Conservation (phyloP, 2,329 filamentous ascomycete genomes). For the Neonectria sp. region DNA sequence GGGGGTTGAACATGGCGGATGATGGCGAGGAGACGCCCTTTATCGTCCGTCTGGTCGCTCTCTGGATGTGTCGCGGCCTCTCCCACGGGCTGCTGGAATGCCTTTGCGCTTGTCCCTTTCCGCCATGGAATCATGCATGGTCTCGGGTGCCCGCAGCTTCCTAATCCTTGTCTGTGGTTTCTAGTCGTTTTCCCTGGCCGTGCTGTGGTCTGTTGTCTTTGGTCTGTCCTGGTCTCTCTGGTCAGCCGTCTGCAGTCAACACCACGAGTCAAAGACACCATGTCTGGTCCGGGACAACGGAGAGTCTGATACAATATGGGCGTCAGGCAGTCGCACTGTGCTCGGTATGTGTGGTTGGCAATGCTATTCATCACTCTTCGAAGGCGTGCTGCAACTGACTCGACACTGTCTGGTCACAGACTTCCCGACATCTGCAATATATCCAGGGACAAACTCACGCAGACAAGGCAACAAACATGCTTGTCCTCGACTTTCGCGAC, state of each 20-base stretch:
- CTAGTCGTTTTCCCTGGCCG: not conserved
- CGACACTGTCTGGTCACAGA: constrained; percentile 5
- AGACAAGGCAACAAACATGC: not conserved
- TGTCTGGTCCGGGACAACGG: not conserved
- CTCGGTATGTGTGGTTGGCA: constrained; percentile 8
- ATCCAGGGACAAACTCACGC: not conserved
- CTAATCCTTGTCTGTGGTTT: constrained; percentile 13
- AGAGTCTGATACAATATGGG: not conserved
- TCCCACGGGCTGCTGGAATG: constrained; percentile 15
- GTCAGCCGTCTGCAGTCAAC: not conserved
- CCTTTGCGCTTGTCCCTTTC: constrained; percentile 19
- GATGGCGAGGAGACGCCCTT: not conserved
- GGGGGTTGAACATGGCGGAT: not conserved
- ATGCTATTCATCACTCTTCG: constrained; percentile 17
- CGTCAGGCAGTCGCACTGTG: constrained; percentile 17
- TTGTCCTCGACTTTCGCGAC: not conserved
- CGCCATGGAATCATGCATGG: constrained; percentile 11
- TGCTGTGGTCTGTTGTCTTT: not conserved
- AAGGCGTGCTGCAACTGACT: constrained; percentile 20
- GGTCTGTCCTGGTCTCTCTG: not conserved
- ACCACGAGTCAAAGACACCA: not conserved
- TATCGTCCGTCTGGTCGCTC: not conserved
- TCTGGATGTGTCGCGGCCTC: not conserved
- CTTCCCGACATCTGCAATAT: not conserved
- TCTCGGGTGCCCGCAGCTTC: constrained; percentile 15